Conservation (phyloP, 2,329 filamentous ascomycete genomes). For the Sclerotinia spermophila region DNA sequence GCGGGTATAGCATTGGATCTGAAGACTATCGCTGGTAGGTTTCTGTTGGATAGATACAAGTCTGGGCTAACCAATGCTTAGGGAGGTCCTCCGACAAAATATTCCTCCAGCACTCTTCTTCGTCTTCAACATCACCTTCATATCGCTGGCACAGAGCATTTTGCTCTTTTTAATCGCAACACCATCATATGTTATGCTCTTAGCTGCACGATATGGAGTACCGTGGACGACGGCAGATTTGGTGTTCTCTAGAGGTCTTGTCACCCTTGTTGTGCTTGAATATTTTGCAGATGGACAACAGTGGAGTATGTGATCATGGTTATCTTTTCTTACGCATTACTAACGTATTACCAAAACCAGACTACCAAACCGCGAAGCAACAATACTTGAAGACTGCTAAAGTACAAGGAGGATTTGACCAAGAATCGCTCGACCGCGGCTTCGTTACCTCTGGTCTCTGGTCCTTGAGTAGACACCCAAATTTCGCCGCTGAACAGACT, state of each 20-base stretch:
- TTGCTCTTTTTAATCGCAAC: slow-evolving; percentile 75
- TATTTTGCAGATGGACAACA: slow-evolving; percentile 89
- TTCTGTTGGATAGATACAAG: neutral
- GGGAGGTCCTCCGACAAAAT: slow-evolving; percentile 66
- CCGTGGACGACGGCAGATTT: slow-evolving; percentile 52
- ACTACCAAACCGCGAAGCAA: slow-evolving; percentile 77
- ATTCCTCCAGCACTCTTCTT: slow-evolving; percentile 66
- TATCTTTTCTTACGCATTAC: neutral
- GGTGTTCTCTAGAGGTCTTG: slow-evolving; percentile 51
- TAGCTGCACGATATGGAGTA: slow-evolving; percentile 63
- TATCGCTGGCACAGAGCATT: slow-evolving; percentile 76
- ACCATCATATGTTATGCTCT: slow-evolving; percentile 79
- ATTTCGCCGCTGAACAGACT: slow-evolving; percentile 87
- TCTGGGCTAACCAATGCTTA: slow-evolving; percentile 33
- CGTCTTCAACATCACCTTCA: slow-evolving; percentile 85
- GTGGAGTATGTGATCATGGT: slow-evolving; percentile 59
- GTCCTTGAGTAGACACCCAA: slow-evolving; percentile 87
- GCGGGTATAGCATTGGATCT: slow-evolving; percentile 81
- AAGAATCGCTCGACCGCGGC: slow-evolving; percentile 80
- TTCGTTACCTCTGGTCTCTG: slow-evolving; percentile 84
- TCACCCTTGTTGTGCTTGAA: slow-evolving; percentile 60
- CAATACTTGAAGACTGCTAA: slow-evolving; percentile 70
- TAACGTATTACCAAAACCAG: slow-evolving; percentile 39
- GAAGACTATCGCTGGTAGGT: slow-evolving; percentile 87
- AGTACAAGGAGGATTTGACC: slow-evolving; percentile 60